A percentile compares a stretch with the other conserved stretches of the same genome.
Conservation (phyloP, 306 rosid species). For the Echinosophora koreensis region DNA sequence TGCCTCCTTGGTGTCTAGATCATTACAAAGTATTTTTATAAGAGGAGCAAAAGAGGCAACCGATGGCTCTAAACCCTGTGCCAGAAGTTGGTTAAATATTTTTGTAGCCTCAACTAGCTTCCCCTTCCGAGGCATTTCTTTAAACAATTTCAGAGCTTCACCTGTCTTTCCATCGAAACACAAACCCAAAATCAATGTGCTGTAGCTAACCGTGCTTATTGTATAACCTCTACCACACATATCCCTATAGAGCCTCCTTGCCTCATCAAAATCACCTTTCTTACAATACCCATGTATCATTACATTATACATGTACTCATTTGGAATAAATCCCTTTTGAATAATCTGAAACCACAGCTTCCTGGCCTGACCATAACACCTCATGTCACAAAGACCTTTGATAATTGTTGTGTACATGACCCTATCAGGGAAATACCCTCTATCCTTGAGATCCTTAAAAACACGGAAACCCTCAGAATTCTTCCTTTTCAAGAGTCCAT, state of each 20-base stretch:
- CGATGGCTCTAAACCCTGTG: conserved; percentile 65
- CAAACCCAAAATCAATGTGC: conserved; percentile 62
- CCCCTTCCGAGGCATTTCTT: conserved; percentile 63
- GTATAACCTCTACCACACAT: conserved; percentile 66
- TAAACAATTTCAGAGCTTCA: conserved; percentile 66
- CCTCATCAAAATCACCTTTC: conserved; percentile 59
- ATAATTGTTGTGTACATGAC: conserved; percentile 81
- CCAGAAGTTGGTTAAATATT: conserved; percentile 53
- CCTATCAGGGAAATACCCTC: conserved; percentile 78
- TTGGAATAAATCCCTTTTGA: conserved; percentile 69
- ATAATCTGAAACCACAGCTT: conserved; percentile 91
- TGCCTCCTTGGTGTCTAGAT: conserved; percentile 57
- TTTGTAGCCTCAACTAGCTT: conserved; percentile 56
- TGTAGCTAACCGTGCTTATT: conserved; percentile 57
- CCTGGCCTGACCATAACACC: conserved; percentile 66
- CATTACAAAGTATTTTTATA: conserved; percentile 60
- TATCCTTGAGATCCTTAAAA: conserved; percentile 76
- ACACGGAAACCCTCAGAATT: conserved; percentile 57
- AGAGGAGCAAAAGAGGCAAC: conserved; percentile 51
- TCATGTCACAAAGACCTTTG: conserved; percentile 60
- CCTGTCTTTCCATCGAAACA: conserved; percentile 59
- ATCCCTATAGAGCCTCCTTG: conserved; percentile 61
- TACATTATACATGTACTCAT: conserved; percentile 64
- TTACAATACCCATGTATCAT: conserved; percentile 63
- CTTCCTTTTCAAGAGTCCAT: conserved; percentile 61